phyloP scores from a whole-genome alignment of 306 rosid species.

The Quercus robur region DNA sequence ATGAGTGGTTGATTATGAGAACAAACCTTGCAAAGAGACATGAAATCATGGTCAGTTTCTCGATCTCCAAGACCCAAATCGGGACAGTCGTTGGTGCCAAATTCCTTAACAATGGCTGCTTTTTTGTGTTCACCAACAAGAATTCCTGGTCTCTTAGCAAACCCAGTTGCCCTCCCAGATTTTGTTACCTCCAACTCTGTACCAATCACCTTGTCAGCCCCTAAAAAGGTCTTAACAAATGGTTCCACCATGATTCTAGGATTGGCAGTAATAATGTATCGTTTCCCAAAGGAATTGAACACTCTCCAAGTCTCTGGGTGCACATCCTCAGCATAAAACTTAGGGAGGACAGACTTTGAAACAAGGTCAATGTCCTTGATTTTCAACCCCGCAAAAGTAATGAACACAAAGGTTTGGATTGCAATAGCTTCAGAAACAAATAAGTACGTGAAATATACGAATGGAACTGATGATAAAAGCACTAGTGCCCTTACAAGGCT shows the following conservation, averaged over 20 bases:
- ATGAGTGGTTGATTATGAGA: not conserved
- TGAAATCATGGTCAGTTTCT: constrained; percentile 78
- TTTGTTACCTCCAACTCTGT: constrained; percentile 57
- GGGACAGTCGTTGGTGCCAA: constrained; percentile 47
- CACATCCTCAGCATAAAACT: constrained; percentile 77
- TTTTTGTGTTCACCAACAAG: constrained; percentile 73
- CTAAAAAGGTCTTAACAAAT: constrained; percentile 58
- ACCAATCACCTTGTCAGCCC: constrained; percentile 81
- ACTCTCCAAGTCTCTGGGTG: constrained; percentile 72
- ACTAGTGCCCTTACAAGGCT: constrained; percentile 61
- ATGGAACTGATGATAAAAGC: constrained; percentile 55
- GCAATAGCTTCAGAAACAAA: constrained; percentile 64
- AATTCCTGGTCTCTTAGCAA: constrained; percentile 73
- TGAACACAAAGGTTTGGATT: constrained; percentile 53
- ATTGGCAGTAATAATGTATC: constrained; percentile 68
- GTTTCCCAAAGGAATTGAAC: constrained; percentile 75
- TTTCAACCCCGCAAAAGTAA: constrained; percentile 60
- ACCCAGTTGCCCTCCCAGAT: constrained; percentile 72
- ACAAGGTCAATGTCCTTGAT: constrained; percentile 65
- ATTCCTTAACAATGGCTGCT: constrained; percentile 51
- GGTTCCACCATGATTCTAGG: constrained; percentile 89
- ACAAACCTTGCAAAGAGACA: constrained; percentile 90
- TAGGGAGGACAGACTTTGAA: constrained; percentile 67
- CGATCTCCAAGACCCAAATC: constrained; percentile 88
- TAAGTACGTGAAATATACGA: constrained; percentile 58